Base-by-base conservation (phyloP, 148 eudicot species). In the Amaranthus palmeri region DNA sequence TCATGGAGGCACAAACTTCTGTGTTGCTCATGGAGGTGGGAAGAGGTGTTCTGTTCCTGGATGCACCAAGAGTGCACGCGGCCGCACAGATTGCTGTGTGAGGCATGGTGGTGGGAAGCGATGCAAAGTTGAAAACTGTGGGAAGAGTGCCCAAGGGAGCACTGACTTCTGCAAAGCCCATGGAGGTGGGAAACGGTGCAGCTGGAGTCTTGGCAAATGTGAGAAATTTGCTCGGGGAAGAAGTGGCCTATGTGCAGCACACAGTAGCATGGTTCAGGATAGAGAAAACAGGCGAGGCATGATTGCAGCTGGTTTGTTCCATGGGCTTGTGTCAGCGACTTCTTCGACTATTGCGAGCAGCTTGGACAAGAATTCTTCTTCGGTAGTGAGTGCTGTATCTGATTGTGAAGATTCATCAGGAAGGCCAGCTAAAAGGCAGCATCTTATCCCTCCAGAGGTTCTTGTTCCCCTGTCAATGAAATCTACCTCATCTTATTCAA, bases 1-100 rank as follows among this genome's bases (percentile, higher is more conserved):
- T 6, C 97, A 95, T 3, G 99, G 99, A 36, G 96, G 99, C 40
- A 95, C 99, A 0, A 85, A 79, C 57, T 95, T 85, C 53, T 95
- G 99, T 43, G 97, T 91, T 1, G 97, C 97, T 7, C 99, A 95
- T 62, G 99, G 99, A 7, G 99, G 99, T 48, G 99, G 99, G 54
- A 95, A 95, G 72, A 77, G 99, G 82, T 95, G 99, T 55, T 14
- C 80, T 2, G 82, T 95, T 10, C 70, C 86, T 0, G 97, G 96
- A 25, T 95, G 99, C 78, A 84, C 93, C 4, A 95, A 89, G 77
- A 95, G 99, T 67, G 99, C 97, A 0, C 93, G 97, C 10, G 99
- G 99, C 4, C 81, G 92, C 48, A 95, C 99, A 1, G 96, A 88
- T 74, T 91, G 88, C 60, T 95, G 99, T 53, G 99, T 95, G 17